Base-by-base conservation (phyloP, 352 stramenopile species). In the Phytophthora citrophthora region DNA sequence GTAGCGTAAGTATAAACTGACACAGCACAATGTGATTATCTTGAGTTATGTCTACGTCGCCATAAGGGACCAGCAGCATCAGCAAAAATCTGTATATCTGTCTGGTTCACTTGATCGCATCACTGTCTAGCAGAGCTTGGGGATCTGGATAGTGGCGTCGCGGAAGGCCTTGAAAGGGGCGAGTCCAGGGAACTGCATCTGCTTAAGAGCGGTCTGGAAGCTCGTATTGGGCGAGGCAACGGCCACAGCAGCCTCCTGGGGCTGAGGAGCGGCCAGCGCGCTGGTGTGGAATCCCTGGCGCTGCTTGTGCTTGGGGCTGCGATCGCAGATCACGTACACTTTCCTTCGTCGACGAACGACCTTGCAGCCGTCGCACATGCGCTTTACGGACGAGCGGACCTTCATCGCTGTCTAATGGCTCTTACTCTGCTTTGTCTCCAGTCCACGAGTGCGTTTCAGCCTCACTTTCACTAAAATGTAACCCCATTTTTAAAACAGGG, bases 301-400 rank as follows among this genome's bases (percentile, higher is more conserved):
- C 77, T 97, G 91, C 85, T 97, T 97, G 83, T 97, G 91, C 82
- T 95, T 95, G 52, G 88, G 88, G 66, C 87, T 95, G 67, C 86
- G 88, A 65, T 96, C 88, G 70, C 91, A 97, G 71, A 96, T 94
- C 46, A 97, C 90, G 53, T 95, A 96, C 45, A 97, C 81, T 75
- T 93, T 94, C 64, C 71, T 72, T 62, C 86, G 79, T 66, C 91
- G 88, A 60, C 86, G 83, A 38, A 97, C 90, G 61, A 97, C 77
- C 80, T 96, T 95, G 88, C 91, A 97, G 73, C 86, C 76, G 57
- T 96, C 88, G 86, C 91, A 97, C 76, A 97, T 95, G 71, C 85
- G 83, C 83, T 95, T 95, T 32, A 97, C 86, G 51, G 88, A 93
- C 67, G 86, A 95, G 67, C 88, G 84, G 46, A 97, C 89, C 84